These are phyloP conservation scores for Auriscalpium microsporum DNA, from an alignment of 768 basidiomycete genomes.

Conservation along the genomic window DNA sequence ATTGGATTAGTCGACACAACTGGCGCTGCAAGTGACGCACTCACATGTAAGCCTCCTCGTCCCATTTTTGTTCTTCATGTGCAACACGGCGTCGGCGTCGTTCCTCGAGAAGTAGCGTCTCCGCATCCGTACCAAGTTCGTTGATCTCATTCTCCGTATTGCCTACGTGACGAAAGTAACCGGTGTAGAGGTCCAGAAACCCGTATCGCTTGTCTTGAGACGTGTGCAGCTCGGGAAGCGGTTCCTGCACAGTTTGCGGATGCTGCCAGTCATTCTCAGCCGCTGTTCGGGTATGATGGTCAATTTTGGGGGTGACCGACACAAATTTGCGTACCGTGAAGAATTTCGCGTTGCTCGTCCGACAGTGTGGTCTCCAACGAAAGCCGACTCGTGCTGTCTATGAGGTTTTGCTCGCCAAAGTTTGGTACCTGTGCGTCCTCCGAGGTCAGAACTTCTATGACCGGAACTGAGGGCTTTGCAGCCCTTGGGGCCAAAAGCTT, in stretches of 20 bases:
- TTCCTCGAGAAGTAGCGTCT: constrained; percentile 42
- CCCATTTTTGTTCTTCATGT: constrained; percentile 73
- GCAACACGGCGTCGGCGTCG: constrained; percentile 44
- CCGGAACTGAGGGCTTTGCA: constrained; percentile 20
- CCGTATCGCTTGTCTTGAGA: constrained; percentile 53
- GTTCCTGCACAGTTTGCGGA: constrained; percentile 49
- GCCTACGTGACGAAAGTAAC: constrained; percentile 66
- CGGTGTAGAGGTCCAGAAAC: constrained; percentile 65
- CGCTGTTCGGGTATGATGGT: constrained; percentile 34
- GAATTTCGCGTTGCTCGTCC: constrained; percentile 41
- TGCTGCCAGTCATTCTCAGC: constrained; percentile 74
- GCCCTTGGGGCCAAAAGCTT: constrained; percentile 66
- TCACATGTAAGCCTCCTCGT: constrained; percentile 80
- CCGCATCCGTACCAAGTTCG: constrained; percentile 63
- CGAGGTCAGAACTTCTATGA: constrained; percentile 50
- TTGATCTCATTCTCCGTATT: constrained; percentile 78
- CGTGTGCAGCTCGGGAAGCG: constrained; percentile 29
- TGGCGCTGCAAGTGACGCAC: constrained; percentile 14
- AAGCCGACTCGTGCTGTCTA: constrained; percentile 34
- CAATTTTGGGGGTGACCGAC: not conserved
- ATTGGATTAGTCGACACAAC: constrained; percentile 1
- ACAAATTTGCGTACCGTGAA: constrained; percentile 36
- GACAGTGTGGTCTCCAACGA: constrained; percentile 30
- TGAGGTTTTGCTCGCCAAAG: constrained; percentile 32
- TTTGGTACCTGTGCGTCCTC: constrained; percentile 14